A percentile compares a stretch with the other conserved stretches of the same genome.
Conservation (phyloP, 2,329 filamentous ascomycete genomes). For the Aspergillus proliferans region DNA sequence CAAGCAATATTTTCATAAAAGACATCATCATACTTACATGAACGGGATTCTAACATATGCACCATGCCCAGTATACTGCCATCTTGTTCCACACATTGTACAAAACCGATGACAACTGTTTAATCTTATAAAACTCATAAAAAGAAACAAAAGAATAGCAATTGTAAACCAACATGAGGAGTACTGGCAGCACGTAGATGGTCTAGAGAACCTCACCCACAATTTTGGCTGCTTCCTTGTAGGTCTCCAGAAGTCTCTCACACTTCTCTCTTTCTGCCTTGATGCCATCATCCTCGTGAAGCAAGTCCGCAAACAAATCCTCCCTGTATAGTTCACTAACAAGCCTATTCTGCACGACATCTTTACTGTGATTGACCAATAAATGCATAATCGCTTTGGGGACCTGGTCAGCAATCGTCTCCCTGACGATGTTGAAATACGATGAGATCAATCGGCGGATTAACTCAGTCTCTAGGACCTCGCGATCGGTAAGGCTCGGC, state of each 20-base stretch:
- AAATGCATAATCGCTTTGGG: conserved; percentile 99
- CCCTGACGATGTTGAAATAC: conserved; percentile 98
- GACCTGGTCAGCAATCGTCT: conserved; percentile 97
- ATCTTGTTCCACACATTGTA: background rate
- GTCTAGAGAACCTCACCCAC: conserved; percentile 84
- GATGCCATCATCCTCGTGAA: conserved; percentile 96
- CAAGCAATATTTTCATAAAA: background rate
- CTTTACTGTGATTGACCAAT: conserved; percentile 95
- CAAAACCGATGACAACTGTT: background rate
- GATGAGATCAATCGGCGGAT: conserved; percentile 94
- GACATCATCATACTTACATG: background rate
- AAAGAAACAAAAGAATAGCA: no score
- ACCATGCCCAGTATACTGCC: background rate
- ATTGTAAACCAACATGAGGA: background rate
- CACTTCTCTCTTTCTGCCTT: conserved; percentile 98
- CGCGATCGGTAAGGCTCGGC: conserved; percentile 86
- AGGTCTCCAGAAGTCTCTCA: conserved; percentile 89
- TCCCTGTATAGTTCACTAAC: conserved; percentile 96
- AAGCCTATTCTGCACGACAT: conserved; percentile 92
- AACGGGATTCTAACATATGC: background rate
- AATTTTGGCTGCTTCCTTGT: conserved; percentile 96
- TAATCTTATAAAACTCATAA: no score
- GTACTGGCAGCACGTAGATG: background rate
- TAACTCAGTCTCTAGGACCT: conserved; percentile 94
- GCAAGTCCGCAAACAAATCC: conserved; percentile 77